phyloP scores from a whole-genome alignment of 108 stramenopile species.

The Fistulifera solaris region DNA sequence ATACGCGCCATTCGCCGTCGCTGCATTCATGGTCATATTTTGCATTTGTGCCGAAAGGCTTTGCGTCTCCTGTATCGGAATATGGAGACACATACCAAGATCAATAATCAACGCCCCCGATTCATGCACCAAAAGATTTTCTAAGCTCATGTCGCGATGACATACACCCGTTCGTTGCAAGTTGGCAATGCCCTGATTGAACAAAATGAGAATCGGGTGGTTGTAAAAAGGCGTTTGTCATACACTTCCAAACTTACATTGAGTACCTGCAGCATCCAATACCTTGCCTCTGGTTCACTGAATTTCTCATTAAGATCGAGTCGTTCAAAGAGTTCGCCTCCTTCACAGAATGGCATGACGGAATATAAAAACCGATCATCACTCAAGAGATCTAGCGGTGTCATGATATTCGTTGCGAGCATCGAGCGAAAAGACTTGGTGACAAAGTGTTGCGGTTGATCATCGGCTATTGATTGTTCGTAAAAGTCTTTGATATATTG shows the following conservation, averaged over 20 bases:
- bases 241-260: conserved; percentile 37
- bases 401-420: conserved; percentile 61
- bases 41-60: conserved; percentile 17
- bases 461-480: conserved; percentile 11
- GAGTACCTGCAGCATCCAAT: conserved; percentile 81
- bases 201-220: background rate
- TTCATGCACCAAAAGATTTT: conserved; percentile 71
- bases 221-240: too few species aligned
- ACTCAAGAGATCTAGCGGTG: conserved; percentile 61
- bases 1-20: background rate
- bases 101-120: conserved; percentile 78
- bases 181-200: conserved; percentile 51
- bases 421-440: conserved; percentile 34
- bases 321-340: conserved; percentile 83
- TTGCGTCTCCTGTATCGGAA: conserved; percentile 35
- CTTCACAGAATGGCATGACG: conserved; percentile 82
- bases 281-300: conserved; percentile 68
- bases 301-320: conserved; percentile 65
- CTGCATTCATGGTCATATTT: conserved; percentile 27
- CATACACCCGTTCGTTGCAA: conserved; percentile 74
- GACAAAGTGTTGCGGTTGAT: conserved; percentile 10
- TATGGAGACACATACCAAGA: conserved; percentile 88
- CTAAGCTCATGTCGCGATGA: conserved; percentile 87
- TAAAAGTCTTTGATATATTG: conserved; percentile 35
- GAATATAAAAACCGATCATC: conserved; percentile 80